A percentile compares a stretch with the other conserved stretches of the same genome.
These are phyloP conservation scores for Rhipidocladum racemiflorum DNA, from an alignment of 176 grass and related monocot genomes.

Conservation along the genomic window DNA sequence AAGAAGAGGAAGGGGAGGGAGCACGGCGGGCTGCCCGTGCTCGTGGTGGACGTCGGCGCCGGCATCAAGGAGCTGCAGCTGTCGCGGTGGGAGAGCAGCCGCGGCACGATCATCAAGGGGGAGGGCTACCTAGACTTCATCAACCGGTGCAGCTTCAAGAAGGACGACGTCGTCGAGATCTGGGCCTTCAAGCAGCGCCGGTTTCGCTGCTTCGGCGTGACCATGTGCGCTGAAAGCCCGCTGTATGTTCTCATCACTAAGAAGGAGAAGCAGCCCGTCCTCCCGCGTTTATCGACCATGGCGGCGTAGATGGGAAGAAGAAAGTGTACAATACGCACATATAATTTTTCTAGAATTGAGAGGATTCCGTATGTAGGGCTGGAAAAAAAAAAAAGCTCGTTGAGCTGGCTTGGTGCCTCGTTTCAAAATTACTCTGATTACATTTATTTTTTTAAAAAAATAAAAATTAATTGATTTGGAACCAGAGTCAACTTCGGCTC, in stretches of 20 bases:
- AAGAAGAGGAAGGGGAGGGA: not conserved
- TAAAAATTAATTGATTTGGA: too few species aligned
- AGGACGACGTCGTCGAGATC: constrained; percentile 2
- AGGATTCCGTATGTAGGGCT: too few species aligned
- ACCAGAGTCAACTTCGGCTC: too few species aligned
- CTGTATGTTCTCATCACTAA: not conserved
- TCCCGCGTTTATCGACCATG: too few species aligned
- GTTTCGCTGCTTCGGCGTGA: not conserved
- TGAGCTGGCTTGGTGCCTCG: too few species aligned
- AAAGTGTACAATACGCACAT: too few species aligned
- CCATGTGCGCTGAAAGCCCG: not conserved
- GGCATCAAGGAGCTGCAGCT: not conserved
- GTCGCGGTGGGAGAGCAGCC: constrained; percentile 27
- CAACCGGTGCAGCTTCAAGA: not conserved
- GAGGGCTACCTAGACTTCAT: constrained; percentile 19
- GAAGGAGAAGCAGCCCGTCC: not conserved
- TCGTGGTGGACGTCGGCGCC: not conserved
- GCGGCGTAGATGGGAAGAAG: too few species aligned
- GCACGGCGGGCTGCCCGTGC: constrained; percentile 32
- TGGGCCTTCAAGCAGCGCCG: constrained; percentile 21
- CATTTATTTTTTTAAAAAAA: too few species aligned
- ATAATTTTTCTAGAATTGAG: too few species aligned
- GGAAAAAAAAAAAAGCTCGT: too few species aligned
- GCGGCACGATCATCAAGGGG: constrained; percentile 29
- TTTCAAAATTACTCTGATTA: too few species aligned